These are phyloP conservation scores for Tetrahymena malaccensis DNA, from an alignment of 73 alveolate genomes.

Conservation along the genomic window DNA sequence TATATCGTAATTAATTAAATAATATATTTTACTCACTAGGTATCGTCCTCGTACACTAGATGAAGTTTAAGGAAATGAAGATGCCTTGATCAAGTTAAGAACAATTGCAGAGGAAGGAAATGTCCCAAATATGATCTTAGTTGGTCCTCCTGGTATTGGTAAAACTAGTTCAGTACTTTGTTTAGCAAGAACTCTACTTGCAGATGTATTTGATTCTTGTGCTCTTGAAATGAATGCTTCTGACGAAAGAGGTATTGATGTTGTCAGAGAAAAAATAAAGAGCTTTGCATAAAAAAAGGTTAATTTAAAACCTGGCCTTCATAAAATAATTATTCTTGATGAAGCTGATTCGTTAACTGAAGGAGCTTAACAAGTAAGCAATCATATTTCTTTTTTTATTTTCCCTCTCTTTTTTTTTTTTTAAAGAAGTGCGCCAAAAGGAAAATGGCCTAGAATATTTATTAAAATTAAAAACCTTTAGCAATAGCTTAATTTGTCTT, in stretches of 20 bases:
- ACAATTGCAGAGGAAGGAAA: constrained; percentile 93
- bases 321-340: constrained; percentile 96
- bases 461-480: background rate
- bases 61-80: constrained; percentile 92
- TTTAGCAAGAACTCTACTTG: constrained; percentile 90
- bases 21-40: background rate
- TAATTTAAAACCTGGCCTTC: constrained; percentile 88
- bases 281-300: constrained; percentile 97
- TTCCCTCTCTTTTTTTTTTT: background rate
- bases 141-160: constrained; percentile 99
- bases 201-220: constrained; percentile 77
- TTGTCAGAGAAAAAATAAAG: constrained; percentile 97
- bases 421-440: background rate
- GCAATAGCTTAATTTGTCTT: background rate
- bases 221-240: constrained; percentile 87
- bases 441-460: background rate
- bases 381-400: background rate
- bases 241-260: constrained; percentile 93
- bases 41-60: constrained; percentile 85
- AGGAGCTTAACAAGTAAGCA: constrained; percentile 80
- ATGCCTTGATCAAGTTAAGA: constrained; percentile 82
- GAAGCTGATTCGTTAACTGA: constrained; percentile 99
- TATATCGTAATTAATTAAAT: background rate
- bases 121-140: constrained; percentile 90
- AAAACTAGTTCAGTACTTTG: constrained; percentile 96